Base-by-base conservation (phyloP, 140 eudicot species). In the Flaveria floridana region DNA sequence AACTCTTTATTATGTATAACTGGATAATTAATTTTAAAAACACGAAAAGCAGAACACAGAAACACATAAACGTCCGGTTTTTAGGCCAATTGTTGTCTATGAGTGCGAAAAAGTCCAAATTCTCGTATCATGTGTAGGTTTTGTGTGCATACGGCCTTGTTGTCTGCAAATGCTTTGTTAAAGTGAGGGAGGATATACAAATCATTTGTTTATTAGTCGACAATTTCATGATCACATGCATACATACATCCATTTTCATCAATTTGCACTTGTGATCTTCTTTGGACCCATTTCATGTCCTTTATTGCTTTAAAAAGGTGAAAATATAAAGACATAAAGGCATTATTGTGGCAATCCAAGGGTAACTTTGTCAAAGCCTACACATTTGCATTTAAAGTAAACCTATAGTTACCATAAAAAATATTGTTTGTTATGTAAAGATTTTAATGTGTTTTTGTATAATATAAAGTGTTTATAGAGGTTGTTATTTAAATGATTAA, bases 241-340 rank as follows among this genome's bases (percentile, higher is more conserved):
- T 58, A 41, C 75, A 72, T 72, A 79, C 80, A 59, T 80, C 80
- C 84, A 74, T 80, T 50, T 18, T 75, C 70, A 53, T 68, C 72
- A 75, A 37, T 80, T 25, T 68, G 75, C 84, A 61, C 84, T 68
- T 80, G 84, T 80, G 84, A 80, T 66, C 46, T 12, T 63, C 57
- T 80, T 80, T 70, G 82, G 73, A 42, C 84, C 84, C 80, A 74
- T 75, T 30, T 74, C 80, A 68, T 80, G 84, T 80, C 84, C 69
- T 75, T 80, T 80, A 68, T 23, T 75, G 61, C 80, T 25, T 74
- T 68, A 16, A 9, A 77, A 79, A 79, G 57, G 83, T 74, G 66
- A 47, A 68, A 76, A 73, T 6, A 26, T n/a, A 41, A 8, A 19
- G 58, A 34, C 41, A 34, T 34, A 34, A 34, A 6, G 3, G 41